Conservation (phyloP, 1,284 basidiomycete genomes). For the Fistulinella staudtii region DNA sequence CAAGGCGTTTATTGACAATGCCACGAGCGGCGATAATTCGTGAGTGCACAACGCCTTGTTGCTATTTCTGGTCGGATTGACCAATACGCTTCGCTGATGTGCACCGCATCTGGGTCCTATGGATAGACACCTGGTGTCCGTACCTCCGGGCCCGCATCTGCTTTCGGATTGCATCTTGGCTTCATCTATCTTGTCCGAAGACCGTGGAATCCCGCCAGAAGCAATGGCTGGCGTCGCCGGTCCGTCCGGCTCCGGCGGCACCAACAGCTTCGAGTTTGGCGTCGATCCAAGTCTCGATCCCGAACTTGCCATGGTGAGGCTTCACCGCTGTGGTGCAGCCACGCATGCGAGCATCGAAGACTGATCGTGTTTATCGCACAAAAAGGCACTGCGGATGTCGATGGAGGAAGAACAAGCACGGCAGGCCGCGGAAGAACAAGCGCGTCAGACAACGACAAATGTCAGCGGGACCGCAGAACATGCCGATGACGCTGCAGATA, state of each 20-base stretch:
- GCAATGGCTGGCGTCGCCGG: slow-evolving; percentile 48
- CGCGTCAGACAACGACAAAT: slow-evolving; percentile 33
- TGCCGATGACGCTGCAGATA: slow-evolving; percentile 33
- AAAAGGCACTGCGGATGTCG: slow-evolving; percentile 92
- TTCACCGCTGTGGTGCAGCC: not conserved
- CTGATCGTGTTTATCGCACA: slow-evolving; percentile 1
- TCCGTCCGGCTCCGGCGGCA: slow-evolving; percentile 44
- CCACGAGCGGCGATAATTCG: slow-evolving; percentile 81
- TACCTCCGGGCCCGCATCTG: slow-evolving; percentile 75
- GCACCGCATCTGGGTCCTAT: not conserved
- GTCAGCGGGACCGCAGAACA: slow-evolving; percentile 23
- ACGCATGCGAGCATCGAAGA: not conserved
- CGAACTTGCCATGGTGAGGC: slow-evolving; percentile 88
- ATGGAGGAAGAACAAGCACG: slow-evolving; percentile 95
- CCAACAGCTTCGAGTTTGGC: slow-evolving; percentile 79
- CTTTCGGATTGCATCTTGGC: slow-evolving; percentile 82
- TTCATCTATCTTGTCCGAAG: slow-evolving; percentile 80
- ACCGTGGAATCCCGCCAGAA: slow-evolving; percentile 70
- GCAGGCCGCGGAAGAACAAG: slow-evolving; percentile 58
- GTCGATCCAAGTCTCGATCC: slow-evolving; percentile 95
- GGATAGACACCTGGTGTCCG: slow-evolving; percentile 75
- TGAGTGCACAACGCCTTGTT: slow-evolving; percentile 36
- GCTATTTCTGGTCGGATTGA: no score
- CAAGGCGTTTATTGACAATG: slow-evolving; percentile 73
- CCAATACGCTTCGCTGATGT: no score